Evolutionary conservation across 2,329 filamentous ascomycete species (phyloP).

Genomic region (Ceratocystis harringtonii): DNA sequence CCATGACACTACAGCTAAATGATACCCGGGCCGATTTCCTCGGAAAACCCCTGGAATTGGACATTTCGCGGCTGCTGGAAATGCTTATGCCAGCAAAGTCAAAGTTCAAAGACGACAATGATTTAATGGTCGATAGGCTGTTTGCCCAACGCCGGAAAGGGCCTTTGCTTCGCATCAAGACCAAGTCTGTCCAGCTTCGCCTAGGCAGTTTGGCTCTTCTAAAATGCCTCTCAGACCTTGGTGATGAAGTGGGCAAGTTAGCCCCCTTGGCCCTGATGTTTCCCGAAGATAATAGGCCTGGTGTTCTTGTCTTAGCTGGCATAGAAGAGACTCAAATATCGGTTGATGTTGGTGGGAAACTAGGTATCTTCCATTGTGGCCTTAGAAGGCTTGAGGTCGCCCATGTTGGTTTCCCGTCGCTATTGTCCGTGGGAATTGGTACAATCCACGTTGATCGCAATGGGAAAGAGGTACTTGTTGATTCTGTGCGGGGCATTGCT

Average conservation of each 20-base stretch:
- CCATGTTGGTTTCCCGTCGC: slow-evolving; percentile 70
- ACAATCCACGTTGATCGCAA: slow-evolving; percentile 49
- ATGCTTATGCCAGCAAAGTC: slow-evolving; percentile 85
- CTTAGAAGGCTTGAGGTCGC: slow-evolving; percentile 52
- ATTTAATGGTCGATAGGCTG: slow-evolving; percentile 87
- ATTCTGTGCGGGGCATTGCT: slow-evolving; percentile 28
- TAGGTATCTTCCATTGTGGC: slow-evolving; percentile 50
- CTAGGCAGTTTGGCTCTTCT: slow-evolving; percentile 51
- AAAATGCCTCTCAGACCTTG: slow-evolving; percentile 52
- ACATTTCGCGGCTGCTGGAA: slow-evolving; percentile 67
- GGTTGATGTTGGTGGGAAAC: slow-evolving; percentile 48
- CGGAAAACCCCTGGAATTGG: slow-evolving; percentile 55
- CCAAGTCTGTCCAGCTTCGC: slow-evolving; percentile 48
- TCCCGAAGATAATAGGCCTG: slow-evolving; percentile 86
- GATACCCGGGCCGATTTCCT: slow-evolving; percentile 61
- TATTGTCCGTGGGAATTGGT: slow-evolving; percentile 64
- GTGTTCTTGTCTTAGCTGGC: slow-evolving; percentile 58
- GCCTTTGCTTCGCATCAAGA: slow-evolving; percentile 55
- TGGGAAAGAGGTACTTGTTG: slow-evolving; percentile 54
- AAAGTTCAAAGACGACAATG: slow-evolving; percentile 76
- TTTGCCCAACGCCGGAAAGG: slow-evolving; percentile 77
- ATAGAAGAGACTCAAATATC: slow-evolving; percentile 48
- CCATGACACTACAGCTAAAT: slow-evolving; percentile 46
- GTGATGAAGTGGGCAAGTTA: slow-evolving; percentile 64
- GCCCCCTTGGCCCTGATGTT: slow-evolving; percentile 87